Base-by-base conservation (phyloP, 2,329 filamentous ascomycete species). In the Plenodomus lindquistii region DNA sequence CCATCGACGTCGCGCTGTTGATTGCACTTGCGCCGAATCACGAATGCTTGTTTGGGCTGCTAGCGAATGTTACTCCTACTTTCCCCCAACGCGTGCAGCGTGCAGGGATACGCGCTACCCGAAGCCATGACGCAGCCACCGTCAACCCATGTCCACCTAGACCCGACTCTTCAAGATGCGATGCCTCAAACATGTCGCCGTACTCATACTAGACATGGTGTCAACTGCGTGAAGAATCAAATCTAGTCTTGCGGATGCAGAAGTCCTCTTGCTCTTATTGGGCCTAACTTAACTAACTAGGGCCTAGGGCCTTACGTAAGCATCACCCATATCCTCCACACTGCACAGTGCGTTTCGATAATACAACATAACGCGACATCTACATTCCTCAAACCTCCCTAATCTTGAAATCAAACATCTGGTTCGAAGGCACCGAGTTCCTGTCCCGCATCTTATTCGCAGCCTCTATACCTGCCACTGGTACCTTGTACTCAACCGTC, bases 401-500 rank as follows among this genome's bases (percentile, higher is more conserved):
- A 16, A 70, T 41, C 44, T 57, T 55, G 52, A 67, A 75, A 15
- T 61, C 62, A 31, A 81, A 77, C 83, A 87, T 83, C 44, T 59
- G 62, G 60, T 88, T 87, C 7, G 76, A 79, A 21, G 67, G 63
- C 18, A 80, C 69, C 3, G 59, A 59, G 52, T 75, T 74, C 54
- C 77, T 75, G 49, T 81, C 72, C 21, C 72, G 59, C 65, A 82
- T 68, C 63, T 82, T 82, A 31, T 63, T 49, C 13, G 77, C 76
- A 15, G 77, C 79, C 48, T 85, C 80, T 0, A 71, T 66, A 0
- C 85, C 85, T 0, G 78, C 78, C 0, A 80, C 80, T 0, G 85
- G 85, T 8, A 88, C 74, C 1, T 75, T 75, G 50, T 84, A 85
- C 62, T 87, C 83, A 42, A 78, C 74, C 34, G 54, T 65, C 53